phyloP scores from a whole-genome alignment of 305 asterid genomes.

The Fraxinus greggii region DNA sequence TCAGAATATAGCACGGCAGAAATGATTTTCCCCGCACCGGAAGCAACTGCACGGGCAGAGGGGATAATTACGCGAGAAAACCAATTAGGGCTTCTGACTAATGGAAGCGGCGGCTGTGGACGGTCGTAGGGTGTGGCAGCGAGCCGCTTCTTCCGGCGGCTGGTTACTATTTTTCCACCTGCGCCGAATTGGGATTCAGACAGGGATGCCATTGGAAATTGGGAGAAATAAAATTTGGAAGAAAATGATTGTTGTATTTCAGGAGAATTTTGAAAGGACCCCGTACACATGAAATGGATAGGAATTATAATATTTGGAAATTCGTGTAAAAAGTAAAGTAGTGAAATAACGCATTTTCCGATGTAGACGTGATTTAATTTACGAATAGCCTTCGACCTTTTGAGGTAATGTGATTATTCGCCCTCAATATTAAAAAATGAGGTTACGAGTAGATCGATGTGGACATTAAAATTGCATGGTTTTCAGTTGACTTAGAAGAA shows the following conservation, averaged over 20 bases:
- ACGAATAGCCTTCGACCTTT: background rate
- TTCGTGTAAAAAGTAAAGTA: background rate
- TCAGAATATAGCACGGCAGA: conserved; percentile 51
- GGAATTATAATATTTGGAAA: background rate
- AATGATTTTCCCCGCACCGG: conserved; percentile 64
- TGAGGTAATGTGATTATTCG: background rate
- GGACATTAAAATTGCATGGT: too few relatives aligned
- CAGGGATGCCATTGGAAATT: conserved; percentile 30
- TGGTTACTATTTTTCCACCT: conserved; percentile 62
- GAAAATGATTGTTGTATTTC: background rate
- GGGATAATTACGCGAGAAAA: conserved; percentile 52
- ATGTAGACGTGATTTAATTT: background rate
- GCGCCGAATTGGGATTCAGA: conserved; percentile 41
- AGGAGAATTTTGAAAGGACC: background rate
- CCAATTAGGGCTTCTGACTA: conserved; percentile 52
- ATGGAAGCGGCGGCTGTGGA: conserved; percentile 34
- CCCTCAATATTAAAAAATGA: background rate
- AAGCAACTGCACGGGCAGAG: conserved; percentile 59
- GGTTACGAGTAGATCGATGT: too few relatives aligned
- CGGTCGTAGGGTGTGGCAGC: conserved; percentile 65
- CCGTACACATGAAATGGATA: background rate
- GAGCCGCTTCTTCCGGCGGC: conserved; percentile 54
- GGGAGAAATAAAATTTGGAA: conserved; percentile 7
- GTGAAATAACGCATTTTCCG: background rate
- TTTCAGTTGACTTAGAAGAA: too few relatives aligned